Base-by-base conservation (phyloP, 257 asterid genomes). In the Thymus quinquecostatus region DNA sequence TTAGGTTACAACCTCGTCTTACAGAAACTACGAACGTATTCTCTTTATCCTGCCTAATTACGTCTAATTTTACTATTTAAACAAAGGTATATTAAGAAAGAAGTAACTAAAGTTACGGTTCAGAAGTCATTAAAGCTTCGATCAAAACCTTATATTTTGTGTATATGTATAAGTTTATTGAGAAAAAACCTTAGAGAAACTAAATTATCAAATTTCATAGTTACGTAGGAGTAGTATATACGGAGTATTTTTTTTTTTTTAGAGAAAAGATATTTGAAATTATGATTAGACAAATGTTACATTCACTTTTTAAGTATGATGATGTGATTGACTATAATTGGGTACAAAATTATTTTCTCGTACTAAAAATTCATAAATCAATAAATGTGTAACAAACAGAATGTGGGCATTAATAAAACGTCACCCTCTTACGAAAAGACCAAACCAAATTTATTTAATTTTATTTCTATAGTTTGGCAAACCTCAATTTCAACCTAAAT, bases 381-480 rank as follows among this genome's bases (percentile, higher is more conserved):
- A 78, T 74, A 58, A 65, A 78, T 72, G 63, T 47, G 41, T 40
- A 67, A 66, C 71, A 60, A 75, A 75, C 33, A 60, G 53, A 59
- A 65, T 60, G 60, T 74, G 72, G 54, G 64, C 68, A 60, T 53
- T 66, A 65, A 56, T 14, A 65, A 56, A 53, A 38, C 63, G 11
- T 63, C 30, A 47, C 27, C 43, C 63, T 21, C 68, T 62, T 56
- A 4, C 45, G 40, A 49, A 60, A 73, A 64, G 64, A 62, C 78
- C 50, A 60, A 45, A 63, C 61, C 28, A 58, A 72, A 61, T 57
- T 66, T 41, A 11, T 64, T 66, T 48, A 21, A 21, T 21, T 21
- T 21, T 21, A 21, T 49, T 50, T 69, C 54, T 6, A 7, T 13
- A 47, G 57, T 29, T 54, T 68, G 59, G 60, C 64, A 10, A 56